Evolutionary conservation across 2,329 filamentous ascomycete species (phyloP).

Genomic region (Hymenoscyphus albidus): DNA sequence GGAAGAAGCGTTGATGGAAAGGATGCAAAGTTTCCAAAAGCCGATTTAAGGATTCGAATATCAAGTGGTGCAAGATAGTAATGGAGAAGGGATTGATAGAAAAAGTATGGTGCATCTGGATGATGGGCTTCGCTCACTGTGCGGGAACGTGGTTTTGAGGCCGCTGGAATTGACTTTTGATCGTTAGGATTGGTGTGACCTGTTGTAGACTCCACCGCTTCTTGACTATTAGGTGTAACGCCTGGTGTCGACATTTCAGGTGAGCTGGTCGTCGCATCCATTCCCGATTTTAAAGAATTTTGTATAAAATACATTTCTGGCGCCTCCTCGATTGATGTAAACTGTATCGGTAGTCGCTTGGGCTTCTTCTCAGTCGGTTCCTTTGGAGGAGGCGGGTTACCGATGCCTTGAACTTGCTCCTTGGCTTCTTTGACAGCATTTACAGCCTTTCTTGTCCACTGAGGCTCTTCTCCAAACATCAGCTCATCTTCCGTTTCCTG

Average conservation of each 20-base stretch:
- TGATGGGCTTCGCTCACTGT: slow-evolving; percentile 25
- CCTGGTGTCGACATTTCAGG: slow-evolving; percentile 20
- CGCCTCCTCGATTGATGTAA: slow-evolving; percentile 44
- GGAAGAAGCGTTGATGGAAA: slow-evolving; percentile 69
- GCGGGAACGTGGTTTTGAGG: slow-evolving; percentile 5
- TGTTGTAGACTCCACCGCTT: not conserved
- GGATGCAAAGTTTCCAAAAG: slow-evolving; percentile 62
- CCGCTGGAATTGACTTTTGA: not conserved
- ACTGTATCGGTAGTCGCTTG: slow-evolving; percentile 46
- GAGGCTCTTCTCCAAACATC: slow-evolving; percentile 87
- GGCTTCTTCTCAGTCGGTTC: slow-evolving; percentile 48
- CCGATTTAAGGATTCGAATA: slow-evolving; percentile 68
- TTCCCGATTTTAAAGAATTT: slow-evolving; percentile 43
- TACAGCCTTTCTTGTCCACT: slow-evolving; percentile 86
- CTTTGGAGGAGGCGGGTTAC: slow-evolving; percentile 55
- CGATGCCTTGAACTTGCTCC: slow-evolving; percentile 67
- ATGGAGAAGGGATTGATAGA: slow-evolving; percentile 68
- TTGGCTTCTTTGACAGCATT: slow-evolving; percentile 69
- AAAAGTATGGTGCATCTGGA: slow-evolving; percentile 53
- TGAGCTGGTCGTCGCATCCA: slow-evolving; percentile 33
- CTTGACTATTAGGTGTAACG: not conserved
- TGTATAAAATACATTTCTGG: slow-evolving; percentile 50
- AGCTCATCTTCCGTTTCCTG: slow-evolving; percentile 88
- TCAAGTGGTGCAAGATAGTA: slow-evolving; percentile 71
- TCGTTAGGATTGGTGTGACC: not conserved